Evolutionary conservation across 2,329 filamentous ascomycete genomes (phyloP), one percentile per base, ranked within the genome.

Genomic region (Aureobasidium sp.): DNA sequence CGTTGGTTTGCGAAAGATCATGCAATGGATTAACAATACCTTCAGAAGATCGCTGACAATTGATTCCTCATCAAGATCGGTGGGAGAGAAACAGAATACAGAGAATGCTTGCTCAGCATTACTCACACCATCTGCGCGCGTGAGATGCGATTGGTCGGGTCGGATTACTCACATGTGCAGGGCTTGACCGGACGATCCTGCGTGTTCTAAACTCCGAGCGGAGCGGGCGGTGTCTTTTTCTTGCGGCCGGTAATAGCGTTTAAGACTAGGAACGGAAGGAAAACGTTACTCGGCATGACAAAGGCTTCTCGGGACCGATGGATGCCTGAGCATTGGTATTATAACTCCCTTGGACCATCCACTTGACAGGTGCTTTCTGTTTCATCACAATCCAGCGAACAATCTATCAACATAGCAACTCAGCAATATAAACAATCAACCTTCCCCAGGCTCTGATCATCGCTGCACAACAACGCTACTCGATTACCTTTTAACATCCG

Each of bases 301-400:
- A 51, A 51, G 37, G 37, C 21, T 17, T 32, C 32, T 32, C 25
- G 25, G 37, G 34, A 35, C 44, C 48, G 48, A 50, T 37, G 37
- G 48, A 25, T 51, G 48, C 48, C 48, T 51, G 48, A 51, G 48
- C 48, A 49, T 37, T 51, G 25, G 27, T 32, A 24, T 40, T 51
- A 51, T 51, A 51, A 51, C 48, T 41, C 25, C 37, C 48, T 34
- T 39, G 14, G 48, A 51, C 14, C 35, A 17, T 51, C 48, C 48
- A 21, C 22, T 37, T 41, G 35, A 51, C 48, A 41, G 48, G 27
- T 34, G 47, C 35, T 27, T 24, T 51, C 24, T 51, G 48, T 51
- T 51, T 51, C 48, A 51, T 51, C 35, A 38, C 35, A 38, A 51
- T 51, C 48, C 48, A 41, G 48, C 48, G 48, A 39, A 49, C 32